A percentile compares a stretch with the other conserved stretches of the same genome.
These are phyloP conservation scores for Carallia brachiata DNA, from an alignment of 345 rosid genomes.

Conservation along the genomic window DNA sequence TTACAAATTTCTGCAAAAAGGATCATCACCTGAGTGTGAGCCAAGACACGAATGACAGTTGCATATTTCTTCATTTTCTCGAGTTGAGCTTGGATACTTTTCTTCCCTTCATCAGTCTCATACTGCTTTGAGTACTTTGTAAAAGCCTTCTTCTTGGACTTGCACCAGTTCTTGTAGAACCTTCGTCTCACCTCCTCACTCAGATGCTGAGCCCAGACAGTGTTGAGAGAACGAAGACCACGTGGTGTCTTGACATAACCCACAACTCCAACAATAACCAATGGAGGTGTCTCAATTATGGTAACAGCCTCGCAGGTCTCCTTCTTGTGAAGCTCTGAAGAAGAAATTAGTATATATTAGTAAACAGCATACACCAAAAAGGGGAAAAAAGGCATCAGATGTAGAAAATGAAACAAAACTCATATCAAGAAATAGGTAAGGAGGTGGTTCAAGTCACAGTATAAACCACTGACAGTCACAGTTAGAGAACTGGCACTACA, in stretches of 20 bases:
- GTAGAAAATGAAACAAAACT: too few species aligned
- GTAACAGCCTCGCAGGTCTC: slow-evolving; percentile 93
- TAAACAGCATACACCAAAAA: neutral
- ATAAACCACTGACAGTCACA: too few species aligned
- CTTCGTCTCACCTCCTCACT: slow-evolving; percentile 78
- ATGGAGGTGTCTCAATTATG: slow-evolving; percentile 76
- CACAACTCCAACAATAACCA: slow-evolving; percentile 84
- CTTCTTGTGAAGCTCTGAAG: slow-evolving; percentile 84
- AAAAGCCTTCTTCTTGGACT: slow-evolving; percentile 92
- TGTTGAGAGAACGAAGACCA: slow-evolving; percentile 67
- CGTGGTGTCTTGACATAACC: slow-evolving; percentile 76
- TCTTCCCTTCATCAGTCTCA: slow-evolving; percentile 71
- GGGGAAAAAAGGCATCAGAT: too few species aligned
- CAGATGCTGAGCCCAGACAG: slow-evolving; percentile 90
- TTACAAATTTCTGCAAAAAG: neutral
- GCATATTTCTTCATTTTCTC: slow-evolving; percentile 83
- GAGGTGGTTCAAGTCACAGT: too few species aligned
- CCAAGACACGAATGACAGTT: slow-evolving; percentile 71
- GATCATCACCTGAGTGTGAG: slow-evolving; percentile 69
- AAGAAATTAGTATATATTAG: neutral
- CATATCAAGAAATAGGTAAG: too few species aligned
- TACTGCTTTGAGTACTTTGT: slow-evolving; percentile 55
- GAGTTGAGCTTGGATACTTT: slow-evolving; percentile 53
- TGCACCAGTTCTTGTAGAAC: slow-evolving; percentile 86
- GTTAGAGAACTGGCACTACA: too few species aligned